phyloP scores from a whole-genome alignment of 2,329 filamentous ascomycete genomes.

The Beauveria pseudobassiana region DNA sequence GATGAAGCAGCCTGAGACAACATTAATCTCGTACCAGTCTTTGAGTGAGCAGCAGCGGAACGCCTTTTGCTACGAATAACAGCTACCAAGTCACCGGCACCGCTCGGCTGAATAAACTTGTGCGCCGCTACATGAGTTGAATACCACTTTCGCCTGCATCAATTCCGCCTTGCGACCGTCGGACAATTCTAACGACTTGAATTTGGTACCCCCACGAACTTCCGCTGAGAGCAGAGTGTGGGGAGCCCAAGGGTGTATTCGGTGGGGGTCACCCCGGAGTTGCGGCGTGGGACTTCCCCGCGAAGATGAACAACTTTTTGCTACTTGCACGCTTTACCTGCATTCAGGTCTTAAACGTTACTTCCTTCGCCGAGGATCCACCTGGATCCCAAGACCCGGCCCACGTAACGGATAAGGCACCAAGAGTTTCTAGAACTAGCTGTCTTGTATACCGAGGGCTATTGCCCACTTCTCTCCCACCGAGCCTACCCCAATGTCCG shows the following conservation, averaged over 20 bases:
- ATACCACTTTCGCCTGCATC: neutral
- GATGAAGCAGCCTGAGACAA: neutral
- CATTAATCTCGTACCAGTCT: neutral
- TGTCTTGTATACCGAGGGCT: neutral
- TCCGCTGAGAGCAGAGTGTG: neutral
- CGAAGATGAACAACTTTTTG: neutral
- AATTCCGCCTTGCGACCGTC: neutral
- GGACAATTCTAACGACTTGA: neutral
- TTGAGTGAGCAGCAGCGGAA: neutral
- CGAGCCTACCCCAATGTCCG: neutral
- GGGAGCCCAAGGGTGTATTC: neutral
- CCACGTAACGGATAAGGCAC: neutral
- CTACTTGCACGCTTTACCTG: slow-evolving; percentile 1
- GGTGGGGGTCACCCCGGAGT: slow-evolving; percentile 13
- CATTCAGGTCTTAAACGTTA: neutral
- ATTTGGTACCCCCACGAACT: slow-evolving; percentile 4
- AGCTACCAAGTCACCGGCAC: neutral
- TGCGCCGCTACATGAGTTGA: neutral
- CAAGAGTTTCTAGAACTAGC: neutral
- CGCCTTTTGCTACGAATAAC: neutral
- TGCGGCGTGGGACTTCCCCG: slow-evolving; percentile 5
- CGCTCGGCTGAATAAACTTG: neutral
- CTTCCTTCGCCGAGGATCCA: neutral
- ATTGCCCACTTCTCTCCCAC: neutral
- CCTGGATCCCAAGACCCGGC: neutral